Conservation (phyloP, 75 land plant genomes). For the Selaginella moellendorffii region DNA sequence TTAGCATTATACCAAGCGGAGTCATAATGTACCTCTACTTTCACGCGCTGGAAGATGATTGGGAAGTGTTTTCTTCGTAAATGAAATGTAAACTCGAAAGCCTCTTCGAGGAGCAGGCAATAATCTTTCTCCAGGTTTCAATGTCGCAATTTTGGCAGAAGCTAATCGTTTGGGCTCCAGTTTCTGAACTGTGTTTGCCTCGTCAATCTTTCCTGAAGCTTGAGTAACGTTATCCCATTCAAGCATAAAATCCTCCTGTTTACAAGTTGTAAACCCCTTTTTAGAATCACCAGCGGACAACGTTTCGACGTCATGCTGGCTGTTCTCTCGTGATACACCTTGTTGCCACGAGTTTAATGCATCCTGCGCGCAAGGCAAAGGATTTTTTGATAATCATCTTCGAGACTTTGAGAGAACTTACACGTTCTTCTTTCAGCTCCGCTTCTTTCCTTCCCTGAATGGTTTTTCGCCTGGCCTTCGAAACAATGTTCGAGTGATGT, state of each 20-base stretch:
- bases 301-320: background rate
- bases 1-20: no score
- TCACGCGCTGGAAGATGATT: conserved; percentile 33
- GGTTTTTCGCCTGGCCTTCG: conserved; percentile 22
- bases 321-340: background rate
- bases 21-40: conserved; percentile 28
- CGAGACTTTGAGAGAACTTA: conserved; percentile 6
- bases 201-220: background rate
- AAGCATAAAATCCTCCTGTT: background rate
- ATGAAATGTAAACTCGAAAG: conserved; percentile 14
- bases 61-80: conserved; percentile 24
- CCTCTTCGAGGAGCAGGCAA: conserved; percentile 28
- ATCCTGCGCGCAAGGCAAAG: background rate
- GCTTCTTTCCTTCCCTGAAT: conserved; percentile 19
- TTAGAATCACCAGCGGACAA: no score
- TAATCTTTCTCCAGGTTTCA: conserved; percentile 6
- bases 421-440: conserved; percentile 20
- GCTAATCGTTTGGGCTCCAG: background rate
- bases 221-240: background rate
- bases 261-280: no score
- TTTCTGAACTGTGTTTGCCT: background rate
- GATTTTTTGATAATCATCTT: no score
- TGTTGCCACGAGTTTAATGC: conserved; percentile 1
- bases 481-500: background rate
- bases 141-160: background rate